Evolutionary conservation across 1,284 basidiomycete genomes (phyloP).

Genomic region (Tilletia horrida): DNA sequence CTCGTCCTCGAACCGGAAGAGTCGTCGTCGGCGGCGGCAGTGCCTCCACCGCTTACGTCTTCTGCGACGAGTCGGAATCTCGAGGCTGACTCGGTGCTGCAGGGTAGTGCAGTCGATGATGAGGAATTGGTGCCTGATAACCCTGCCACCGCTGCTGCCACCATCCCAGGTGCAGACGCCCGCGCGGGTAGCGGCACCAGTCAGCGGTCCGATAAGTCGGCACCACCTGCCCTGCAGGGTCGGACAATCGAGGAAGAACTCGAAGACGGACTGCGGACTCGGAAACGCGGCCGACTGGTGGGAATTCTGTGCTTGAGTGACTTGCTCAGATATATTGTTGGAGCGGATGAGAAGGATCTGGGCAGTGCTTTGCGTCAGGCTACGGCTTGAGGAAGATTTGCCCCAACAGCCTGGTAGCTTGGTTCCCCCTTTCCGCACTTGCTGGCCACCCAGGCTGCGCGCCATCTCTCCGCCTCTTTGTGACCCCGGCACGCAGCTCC

Average conservation of each 20-base stretch:
- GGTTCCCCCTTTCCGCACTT: too few relatives aligned
- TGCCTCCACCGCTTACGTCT: conserved; percentile 19
- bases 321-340: conserved; percentile 49
- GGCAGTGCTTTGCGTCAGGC: conserved; percentile 9
- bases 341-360: conserved; percentile 22
- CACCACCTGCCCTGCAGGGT: background rate
- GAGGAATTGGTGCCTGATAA: conserved; percentile 18
- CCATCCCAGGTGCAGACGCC: too few relatives aligned
- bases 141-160: conserved; percentile 19
- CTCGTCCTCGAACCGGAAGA: conserved; percentile 42
- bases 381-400: background rate
- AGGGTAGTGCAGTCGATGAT: conserved; percentile 22
- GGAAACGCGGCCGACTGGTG: conserved; percentile 34
- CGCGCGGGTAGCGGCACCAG: background rate
- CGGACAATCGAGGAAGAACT: conserved; percentile 28
- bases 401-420: background rate
- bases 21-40: too few relatives aligned
- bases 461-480: too few relatives aligned
- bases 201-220: background rate
- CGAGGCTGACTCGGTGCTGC: conserved; percentile 16
- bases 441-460: too few relatives aligned
- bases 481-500: too few relatives aligned
- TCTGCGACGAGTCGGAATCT: conserved; percentile 23
- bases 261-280: conserved; percentile 30
- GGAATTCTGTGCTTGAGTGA: conserved; percentile 51